Conservation (phyloP, 2,329 filamentous ascomycete species). For the Fonsecaea monophora region DNA sequence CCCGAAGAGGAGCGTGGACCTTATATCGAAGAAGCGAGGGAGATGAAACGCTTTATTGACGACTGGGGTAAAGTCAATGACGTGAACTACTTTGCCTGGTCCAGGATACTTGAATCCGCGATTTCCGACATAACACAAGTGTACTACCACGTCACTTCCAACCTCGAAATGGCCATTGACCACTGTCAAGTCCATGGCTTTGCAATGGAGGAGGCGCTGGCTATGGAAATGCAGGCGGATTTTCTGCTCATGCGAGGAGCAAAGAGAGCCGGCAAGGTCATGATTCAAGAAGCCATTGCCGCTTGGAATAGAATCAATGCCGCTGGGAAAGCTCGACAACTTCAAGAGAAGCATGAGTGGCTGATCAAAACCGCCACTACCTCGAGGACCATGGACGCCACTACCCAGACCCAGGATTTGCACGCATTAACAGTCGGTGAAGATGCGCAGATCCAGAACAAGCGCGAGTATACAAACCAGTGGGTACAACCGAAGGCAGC, state of each 20-base stretch:
- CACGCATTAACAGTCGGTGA: conserved; percentile 31
- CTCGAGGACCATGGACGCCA: conserved; percentile 60
- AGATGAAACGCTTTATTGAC: conserved; percentile 61
- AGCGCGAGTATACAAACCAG: conserved; percentile 39
- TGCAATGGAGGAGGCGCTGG: conserved; percentile 64
- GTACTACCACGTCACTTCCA: conserved; percentile 54
- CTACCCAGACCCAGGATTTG: conserved; percentile 62
- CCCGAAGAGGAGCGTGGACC: conserved; percentile 54
- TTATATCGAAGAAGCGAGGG: conserved; percentile 56
- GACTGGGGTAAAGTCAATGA: conserved; percentile 61
- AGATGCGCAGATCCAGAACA: conserved; percentile 46
- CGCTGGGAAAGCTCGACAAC: conserved; percentile 63
- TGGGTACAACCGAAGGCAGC: conserved; percentile 38
- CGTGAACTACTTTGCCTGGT: conserved; percentile 66
- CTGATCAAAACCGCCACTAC: conserved; percentile 63
- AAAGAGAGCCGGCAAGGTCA: conserved; percentile 63
- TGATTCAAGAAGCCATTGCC: conserved; percentile 64
- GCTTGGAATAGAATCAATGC: conserved; percentile 66
- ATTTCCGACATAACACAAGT: conserved; percentile 58
- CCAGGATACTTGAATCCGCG: conserved; percentile 62
- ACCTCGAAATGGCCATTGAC: conserved; percentile 64
- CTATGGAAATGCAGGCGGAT: conserved; percentile 67
- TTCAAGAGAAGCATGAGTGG: conserved; percentile 66
- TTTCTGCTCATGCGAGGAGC: conserved; percentile 64
- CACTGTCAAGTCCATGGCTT: conserved; percentile 66